Base-by-base conservation (phyloP, 148 eudicot genomes). In the Silene conica region DNA sequence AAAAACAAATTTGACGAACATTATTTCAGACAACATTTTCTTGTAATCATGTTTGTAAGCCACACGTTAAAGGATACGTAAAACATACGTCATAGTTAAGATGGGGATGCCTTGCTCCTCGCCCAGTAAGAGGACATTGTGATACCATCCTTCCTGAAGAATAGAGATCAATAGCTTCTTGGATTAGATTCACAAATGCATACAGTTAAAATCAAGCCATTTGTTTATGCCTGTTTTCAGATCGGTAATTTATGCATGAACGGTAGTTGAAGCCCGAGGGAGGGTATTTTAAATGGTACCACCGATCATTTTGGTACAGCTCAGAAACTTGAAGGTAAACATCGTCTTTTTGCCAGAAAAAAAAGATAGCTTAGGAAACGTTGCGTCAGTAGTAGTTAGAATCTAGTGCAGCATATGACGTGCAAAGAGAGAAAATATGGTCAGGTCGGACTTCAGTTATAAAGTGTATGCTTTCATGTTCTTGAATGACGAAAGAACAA, bases 51-150 rank as follows among this genome's bases (percentile, higher is more conserved):
- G 65, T 63, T 15, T 23, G 20, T 15, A 3, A 50, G 59, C 13
- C 7, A 43, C 8, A 48, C 41, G 21, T 52, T 10, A 67, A 9
- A 19, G 16, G 60, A 31, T 6, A 43, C 3, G 48, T 71, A 52
- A 50, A 55, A 56, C 94, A 67, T 85, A 96, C 99, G 99, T 96
- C 96, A 96, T 90, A 73, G 99, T 92, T 65, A 96, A 78, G 60
- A 92, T 89, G 23, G 99, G 96, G 71, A 90, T 83, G 71, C 79
- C 90, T 41, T 82, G 78, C 84, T 96, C 97, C 75, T 87, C 87
- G 19, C 97, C 97, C 81, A 96, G 43, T 73, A 79, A 85, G 70
- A 90, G 82, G 2, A 89, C 91, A 15, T 89, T 89, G 61, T 82
- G 88, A 79, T 96, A 96, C 99, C 97, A 96, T n/a, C 92, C 90